Evolutionary conservation across 345 rosid species (phyloP).

Genomic region (Melaleuca quinquenervia): DNA sequence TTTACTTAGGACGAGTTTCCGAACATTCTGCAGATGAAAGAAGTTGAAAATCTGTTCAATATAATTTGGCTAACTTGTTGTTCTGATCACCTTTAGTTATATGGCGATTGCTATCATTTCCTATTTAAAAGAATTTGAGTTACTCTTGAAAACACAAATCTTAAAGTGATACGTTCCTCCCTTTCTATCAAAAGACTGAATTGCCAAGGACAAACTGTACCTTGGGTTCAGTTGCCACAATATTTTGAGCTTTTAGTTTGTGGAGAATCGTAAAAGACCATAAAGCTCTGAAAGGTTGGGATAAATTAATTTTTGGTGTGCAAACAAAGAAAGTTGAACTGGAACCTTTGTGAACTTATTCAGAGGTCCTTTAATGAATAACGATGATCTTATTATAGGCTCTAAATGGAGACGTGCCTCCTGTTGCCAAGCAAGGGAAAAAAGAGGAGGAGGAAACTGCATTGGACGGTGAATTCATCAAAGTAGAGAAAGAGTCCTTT

Average conservation of each 20-base stretch:
- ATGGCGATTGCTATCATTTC: background rate
- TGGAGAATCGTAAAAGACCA: background rate
- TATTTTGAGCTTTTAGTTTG: background rate
- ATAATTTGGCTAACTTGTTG: background rate
- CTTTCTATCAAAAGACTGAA: background rate
- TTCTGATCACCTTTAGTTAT: background rate
- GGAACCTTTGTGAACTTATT: background rate
- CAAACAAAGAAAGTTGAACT: background rate
- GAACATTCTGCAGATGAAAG: background rate
- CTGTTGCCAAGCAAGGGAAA: conserved; percentile 32
- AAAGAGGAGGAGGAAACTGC: conserved; percentile 77
- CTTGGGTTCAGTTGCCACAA: background rate
- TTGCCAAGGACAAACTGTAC: background rate
- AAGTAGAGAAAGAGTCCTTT: conserved; percentile 76
- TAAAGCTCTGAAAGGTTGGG: background rate
- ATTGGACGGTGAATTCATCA: conserved; percentile 78
- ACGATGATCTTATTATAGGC: conserved; percentile 23
- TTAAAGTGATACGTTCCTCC: background rate
- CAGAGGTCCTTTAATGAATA: background rate
- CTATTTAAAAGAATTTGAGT: background rate
- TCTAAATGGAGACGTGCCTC: conserved; percentile 33
- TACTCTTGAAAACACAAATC: background rate
- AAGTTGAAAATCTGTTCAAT: background rate
- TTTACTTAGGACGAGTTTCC: background rate
- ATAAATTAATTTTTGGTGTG: background rate